A percentile compares a stretch with the other conserved stretches of the same genome.
phyloP scores from a whole-genome alignment of 2,329 filamentous ascomycete genomes.

The Pseudogymnoascus sp. region DNA sequence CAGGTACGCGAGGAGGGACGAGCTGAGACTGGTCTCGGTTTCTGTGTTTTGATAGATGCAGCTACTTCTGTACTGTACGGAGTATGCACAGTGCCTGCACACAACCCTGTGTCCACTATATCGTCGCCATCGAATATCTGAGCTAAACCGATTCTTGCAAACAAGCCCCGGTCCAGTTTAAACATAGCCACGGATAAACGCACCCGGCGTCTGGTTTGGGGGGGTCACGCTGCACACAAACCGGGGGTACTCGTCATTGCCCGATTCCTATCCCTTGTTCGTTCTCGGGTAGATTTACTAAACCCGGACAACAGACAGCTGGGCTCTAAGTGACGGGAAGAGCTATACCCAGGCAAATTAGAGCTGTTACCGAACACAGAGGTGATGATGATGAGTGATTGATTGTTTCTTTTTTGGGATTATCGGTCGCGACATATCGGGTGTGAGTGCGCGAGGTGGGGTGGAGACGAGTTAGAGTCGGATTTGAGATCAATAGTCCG shows the following conservation, averaged over 20 bases:
- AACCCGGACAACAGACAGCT: conserved; percentile 1
- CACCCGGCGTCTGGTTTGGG: not conserved
- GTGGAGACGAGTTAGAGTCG: not conserved
- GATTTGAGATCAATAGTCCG: conserved; percentile 6
- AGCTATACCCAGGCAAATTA: not conserved
- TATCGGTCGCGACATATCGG: conserved; percentile 2
- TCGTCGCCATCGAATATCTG: not conserved
- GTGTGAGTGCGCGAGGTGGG: not conserved
- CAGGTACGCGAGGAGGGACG: conserved; percentile 3
- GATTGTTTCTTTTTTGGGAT: not conserved
- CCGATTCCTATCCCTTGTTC: not conserved
- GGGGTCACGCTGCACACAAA: conserved; percentile 2
- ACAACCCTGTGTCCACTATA: not conserved
- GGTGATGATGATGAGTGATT: not conserved
- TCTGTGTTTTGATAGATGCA: not conserved
- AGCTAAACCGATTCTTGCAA: conserved; percentile 2
- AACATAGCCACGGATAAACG: conserved; percentile 1
- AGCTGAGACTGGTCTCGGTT: conserved; percentile 5
- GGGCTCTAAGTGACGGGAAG: not conserved
- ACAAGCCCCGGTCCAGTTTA: not conserved
- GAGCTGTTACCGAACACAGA: not conserved
- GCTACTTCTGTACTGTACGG: not conserved
- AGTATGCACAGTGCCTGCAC: not conserved
- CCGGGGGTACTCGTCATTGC: not conserved
- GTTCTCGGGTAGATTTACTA: conserved; percentile 5